These are phyloP conservation scores for Samsoniella hepiali DNA, from an alignment of 2,329 filamentous ascomycete species.

Conservation along the genomic window DNA sequence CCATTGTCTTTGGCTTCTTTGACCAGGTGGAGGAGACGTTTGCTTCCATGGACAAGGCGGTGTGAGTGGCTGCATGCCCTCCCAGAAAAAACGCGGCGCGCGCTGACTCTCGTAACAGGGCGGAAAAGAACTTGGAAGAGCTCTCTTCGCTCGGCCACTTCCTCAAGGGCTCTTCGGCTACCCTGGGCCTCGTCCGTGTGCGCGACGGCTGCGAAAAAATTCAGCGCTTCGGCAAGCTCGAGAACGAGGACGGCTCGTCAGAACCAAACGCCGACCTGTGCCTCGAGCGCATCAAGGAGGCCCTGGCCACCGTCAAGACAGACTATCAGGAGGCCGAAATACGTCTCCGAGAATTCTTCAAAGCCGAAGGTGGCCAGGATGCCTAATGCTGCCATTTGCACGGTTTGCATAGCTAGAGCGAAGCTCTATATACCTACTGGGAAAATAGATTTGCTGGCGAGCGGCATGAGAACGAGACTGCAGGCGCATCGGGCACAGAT, in stretches of 20 bases:
- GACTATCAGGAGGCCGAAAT: conserved; percentile 74
- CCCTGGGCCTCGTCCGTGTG: conserved; percentile 84
- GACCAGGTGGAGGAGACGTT: conserved; percentile 88
- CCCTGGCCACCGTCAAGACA: conserved; percentile 66
- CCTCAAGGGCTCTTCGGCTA: conserved; percentile 94
- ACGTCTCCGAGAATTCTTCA: conserved; percentile 66
- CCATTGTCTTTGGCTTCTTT: conserved; percentile 90
- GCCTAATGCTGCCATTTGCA: background rate
- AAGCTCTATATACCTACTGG: background rate
- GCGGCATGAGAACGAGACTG: background rate
- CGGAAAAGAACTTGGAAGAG: conserved; percentile 63
- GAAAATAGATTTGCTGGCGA: background rate
- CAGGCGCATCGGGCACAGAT: background rate
- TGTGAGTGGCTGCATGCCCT: conserved; percentile 59
- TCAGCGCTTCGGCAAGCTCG: conserved; percentile 81
- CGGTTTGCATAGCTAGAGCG: background rate
- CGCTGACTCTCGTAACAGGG: conserved; percentile 42
- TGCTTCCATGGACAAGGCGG: conserved; percentile 70
- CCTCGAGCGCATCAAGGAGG: conserved; percentile 66
- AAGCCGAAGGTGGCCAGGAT: conserved; percentile 11
- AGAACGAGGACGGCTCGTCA: conserved; percentile 70
- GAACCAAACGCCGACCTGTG: conserved; percentile 66
- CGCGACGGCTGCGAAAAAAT: conserved; percentile 95
- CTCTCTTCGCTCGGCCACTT: conserved; percentile 90
- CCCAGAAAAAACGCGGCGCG: too few species aligned